A percentile compares a stretch with the other conserved stretches of the same genome.
Conservation (phyloP, 345 rosid species). For the Ceriops decandra region DNA sequence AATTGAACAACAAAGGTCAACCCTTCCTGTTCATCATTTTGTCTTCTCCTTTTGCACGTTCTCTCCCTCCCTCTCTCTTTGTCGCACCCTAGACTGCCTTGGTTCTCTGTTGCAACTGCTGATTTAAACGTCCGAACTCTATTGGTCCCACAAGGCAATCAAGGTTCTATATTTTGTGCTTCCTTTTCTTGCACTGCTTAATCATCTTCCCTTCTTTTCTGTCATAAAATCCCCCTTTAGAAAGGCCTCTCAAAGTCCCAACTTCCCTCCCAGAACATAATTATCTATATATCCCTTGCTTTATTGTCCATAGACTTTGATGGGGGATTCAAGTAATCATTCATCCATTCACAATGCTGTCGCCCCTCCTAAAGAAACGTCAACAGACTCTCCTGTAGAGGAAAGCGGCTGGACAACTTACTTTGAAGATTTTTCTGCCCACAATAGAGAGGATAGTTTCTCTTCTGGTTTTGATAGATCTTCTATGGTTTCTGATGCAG, state of each 20-base stretch:
- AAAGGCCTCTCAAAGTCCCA: background rate
- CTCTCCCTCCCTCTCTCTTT: constrained; percentile 18
- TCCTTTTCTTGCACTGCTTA: constrained; percentile 21
- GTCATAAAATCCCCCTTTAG: constrained; percentile 12
- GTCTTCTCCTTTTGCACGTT: constrained; percentile 31
- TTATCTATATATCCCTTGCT: too few relatives aligned
- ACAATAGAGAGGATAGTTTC: constrained; percentile 20
- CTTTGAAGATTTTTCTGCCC: constrained; percentile 59
- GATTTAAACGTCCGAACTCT: constrained; percentile 44
- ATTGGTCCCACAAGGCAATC: constrained; percentile 25
- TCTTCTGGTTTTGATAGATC: constrained; percentile 42
- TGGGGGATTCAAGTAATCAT: constrained; percentile 26
- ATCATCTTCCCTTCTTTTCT: constrained; percentile 11
- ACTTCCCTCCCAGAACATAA: background rate
- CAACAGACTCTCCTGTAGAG: constrained; percentile 31
- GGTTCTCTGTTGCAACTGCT: constrained; percentile 37
- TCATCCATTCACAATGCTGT: constrained; percentile 18
- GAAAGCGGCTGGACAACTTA: constrained; percentile 84
- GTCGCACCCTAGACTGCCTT: background rate
- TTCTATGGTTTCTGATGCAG: constrained; percentile 75
- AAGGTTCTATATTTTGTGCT: constrained; percentile 30
- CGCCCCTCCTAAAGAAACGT: constrained; percentile 9
- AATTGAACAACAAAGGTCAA: constrained; percentile 38
- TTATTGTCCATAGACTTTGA: background rate
- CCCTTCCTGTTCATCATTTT: constrained; percentile 8